Evolutionary conservation across 176 grass and related monocot genomes (phyloP).

Genomic region (maize (Zea mays)): DNA sequence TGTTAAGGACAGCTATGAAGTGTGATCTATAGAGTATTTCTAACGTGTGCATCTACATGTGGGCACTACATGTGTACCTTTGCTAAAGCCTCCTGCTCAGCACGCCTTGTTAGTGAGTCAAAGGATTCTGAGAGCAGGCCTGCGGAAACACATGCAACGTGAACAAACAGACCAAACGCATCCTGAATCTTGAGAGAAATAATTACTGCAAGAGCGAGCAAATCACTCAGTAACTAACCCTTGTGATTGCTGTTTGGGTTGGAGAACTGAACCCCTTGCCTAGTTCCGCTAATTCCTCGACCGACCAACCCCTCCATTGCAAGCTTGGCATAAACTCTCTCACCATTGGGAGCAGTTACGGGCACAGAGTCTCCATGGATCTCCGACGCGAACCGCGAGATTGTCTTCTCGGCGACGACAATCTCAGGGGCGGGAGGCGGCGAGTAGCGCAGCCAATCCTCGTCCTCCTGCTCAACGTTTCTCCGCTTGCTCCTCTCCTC

Average conservation of each 20-base stretch:
- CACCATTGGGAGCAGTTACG: conserved; percentile 70
- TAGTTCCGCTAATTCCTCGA: conserved; percentile 22
- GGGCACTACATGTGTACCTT: conserved; percentile 52
- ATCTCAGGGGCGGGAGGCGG: conserved; percentile 33
- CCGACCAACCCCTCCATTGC: conserved; percentile 12
- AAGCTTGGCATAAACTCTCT: conserved; percentile 81
- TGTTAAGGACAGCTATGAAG: background rate
- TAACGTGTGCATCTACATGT: background rate
- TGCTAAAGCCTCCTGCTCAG: conserved; percentile 67
- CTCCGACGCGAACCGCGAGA: conserved; percentile 73
- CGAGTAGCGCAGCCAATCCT: conserved; percentile 48
- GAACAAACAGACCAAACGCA: conserved; percentile 17
- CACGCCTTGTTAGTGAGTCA: conserved; percentile 51
- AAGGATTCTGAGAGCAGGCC: conserved; percentile 78
- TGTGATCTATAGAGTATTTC: conserved; percentile 14
- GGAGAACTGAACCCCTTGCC: conserved; percentile 24
- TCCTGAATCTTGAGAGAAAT: conserved; percentile 17
- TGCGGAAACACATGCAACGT: conserved; percentile 29
- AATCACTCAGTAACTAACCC: conserved; percentile 24
- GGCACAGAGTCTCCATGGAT: conserved; percentile 74
- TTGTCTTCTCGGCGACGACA: conserved; percentile 44
- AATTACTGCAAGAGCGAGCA: conserved; percentile 12
- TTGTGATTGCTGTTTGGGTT: conserved; percentile 25
- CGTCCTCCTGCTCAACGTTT: conserved; percentile 28
- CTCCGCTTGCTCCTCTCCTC: conserved; percentile 47